These are phyloP conservation scores for Gossypium davidsonii DNA, from an alignment of 441 rosid genomes.

Conservation along the genomic window DNA sequence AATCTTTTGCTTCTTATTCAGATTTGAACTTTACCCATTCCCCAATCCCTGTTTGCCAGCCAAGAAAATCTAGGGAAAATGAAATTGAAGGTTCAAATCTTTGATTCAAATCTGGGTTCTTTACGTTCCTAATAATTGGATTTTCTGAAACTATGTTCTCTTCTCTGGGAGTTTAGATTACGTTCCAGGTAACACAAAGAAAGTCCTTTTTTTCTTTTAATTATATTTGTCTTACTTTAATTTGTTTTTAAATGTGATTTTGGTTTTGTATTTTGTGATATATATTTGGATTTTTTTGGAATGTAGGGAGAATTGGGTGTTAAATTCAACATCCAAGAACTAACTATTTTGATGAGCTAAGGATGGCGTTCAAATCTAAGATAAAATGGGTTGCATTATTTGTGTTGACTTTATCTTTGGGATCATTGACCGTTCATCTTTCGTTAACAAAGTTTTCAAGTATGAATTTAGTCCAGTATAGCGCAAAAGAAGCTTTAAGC, in stretches of 20 bases:
- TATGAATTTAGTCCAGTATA: constrained; percentile 40
- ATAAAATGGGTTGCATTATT: constrained; percentile 82
- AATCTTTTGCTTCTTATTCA: constrained; percentile 5
- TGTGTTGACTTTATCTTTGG: constrained; percentile 65
- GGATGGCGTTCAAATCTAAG: constrained; percentile 76
- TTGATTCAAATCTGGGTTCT: constrained; percentile 1
- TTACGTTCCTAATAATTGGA: not conserved
- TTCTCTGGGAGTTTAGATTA: constrained; percentile 24
- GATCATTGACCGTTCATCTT: constrained; percentile 71
- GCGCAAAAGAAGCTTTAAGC: constrained; percentile 41
- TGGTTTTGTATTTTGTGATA: not conserved
- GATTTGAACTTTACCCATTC: constrained; percentile 26
- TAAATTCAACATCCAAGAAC: constrained; percentile 12
- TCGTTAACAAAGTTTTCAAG: constrained; percentile 73
- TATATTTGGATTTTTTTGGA: constrained; percentile 15
- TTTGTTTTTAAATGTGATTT: not conserved
- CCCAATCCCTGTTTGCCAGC: constrained; percentile 25
- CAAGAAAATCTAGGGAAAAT: constrained; percentile 21
- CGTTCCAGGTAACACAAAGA: not conserved
- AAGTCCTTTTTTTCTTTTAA: not conserved
- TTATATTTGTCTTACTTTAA: not conserved
- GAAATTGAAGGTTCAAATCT: constrained; percentile 21
- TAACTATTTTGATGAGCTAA: constrained; percentile 24
- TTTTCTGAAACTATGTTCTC: constrained; percentile 12
- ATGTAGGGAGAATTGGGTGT: constrained; percentile 24